A percentile compares a stretch with the other conserved stretches of the same genome.
Evolutionary conservation across 495 filamentous ascomycete species (phyloP).

Genomic region (Talaromyces trachyspermus): DNA sequence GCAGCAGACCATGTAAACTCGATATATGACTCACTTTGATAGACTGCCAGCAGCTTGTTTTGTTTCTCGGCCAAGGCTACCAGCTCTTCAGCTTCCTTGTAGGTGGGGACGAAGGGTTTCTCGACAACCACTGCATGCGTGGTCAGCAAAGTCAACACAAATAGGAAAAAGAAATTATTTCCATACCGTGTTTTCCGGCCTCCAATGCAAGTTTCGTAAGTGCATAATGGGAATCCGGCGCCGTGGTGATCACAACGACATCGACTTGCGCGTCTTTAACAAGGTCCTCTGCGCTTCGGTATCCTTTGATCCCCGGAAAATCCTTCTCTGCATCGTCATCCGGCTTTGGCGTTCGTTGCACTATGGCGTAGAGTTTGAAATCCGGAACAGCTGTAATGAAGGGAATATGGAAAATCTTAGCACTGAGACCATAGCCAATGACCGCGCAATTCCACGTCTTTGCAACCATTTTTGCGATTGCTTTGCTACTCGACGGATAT

Average conservation of each 20-base stretch:
- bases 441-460: conserved; percentile 52
- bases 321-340: conserved; percentile 60
- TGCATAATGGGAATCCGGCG: conserved; percentile 66
- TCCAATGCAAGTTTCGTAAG: conserved; percentile 60
- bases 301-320: conserved; percentile 57
- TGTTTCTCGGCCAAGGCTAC: conserved; percentile 54
- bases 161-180: neutral
- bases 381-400: conserved; percentile 60
- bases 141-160: neutral
- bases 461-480: conserved; percentile 30
- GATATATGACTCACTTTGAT: conserved; percentile 55
- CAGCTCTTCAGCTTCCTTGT: conserved; percentile 63
- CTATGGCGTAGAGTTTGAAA: conserved; percentile 66
- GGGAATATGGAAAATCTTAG: conserved; percentile 87
- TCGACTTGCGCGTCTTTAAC: conserved; percentile 60
- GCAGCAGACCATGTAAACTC: neutral
- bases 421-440: conserved; percentile 69
- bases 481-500: neutral
- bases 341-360: conserved; percentile 66
- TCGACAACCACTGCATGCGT: conserved; percentile 58
- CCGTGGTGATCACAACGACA: conserved; percentile 67
- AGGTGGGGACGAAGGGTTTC: conserved; percentile 79
- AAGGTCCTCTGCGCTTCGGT: conserved; percentile 53
- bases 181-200: conserved; percentile 62
- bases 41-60: conserved; percentile 63